Conservation (phyloP, 176 grass and related monocot species). For the Thalia dealbata region DNA sequence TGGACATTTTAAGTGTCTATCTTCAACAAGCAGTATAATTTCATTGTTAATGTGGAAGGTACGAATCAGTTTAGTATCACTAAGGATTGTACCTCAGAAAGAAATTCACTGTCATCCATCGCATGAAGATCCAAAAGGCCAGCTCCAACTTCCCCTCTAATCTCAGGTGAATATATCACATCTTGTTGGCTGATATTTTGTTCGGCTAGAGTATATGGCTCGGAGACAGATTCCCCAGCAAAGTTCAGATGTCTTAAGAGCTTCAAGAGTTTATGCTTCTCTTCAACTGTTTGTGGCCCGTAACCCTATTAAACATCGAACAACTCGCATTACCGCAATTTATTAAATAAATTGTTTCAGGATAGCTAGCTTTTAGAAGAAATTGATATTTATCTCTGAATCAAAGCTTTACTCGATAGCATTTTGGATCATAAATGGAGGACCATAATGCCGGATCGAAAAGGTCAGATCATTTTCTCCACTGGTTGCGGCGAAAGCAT, state of each 20-base stretch:
- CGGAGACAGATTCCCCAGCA: constrained; percentile 14
- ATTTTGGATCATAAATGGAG: constrained; percentile 1
- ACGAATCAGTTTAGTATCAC: neutral
- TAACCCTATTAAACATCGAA: constrained; percentile 20
- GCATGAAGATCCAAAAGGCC: constrained; percentile 43
- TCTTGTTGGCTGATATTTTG: constrained; percentile 3
- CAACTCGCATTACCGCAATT: neutral
- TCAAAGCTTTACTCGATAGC: neutral
- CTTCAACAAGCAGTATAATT: too few relatives aligned
- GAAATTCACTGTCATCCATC: constrained; percentile 25
- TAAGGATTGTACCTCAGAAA: constrained; percentile 27
- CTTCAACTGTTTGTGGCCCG: constrained; percentile 17
- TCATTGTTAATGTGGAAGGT: neutral
- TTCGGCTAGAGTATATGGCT: constrained; percentile 8
- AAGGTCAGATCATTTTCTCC: neutral
- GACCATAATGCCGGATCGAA: neutral
- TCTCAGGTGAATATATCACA: constrained; percentile 20
- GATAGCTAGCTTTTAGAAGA: neutral
- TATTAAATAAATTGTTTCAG: neutral
- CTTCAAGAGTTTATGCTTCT: constrained; percentile 24
- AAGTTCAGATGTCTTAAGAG: constrained; percentile 22
- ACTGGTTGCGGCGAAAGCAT: neutral
- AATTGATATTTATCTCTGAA: neutral
- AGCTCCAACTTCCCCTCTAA: constrained; percentile 20
- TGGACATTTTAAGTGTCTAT: neutral